Conservation (phyloP, 139 green algal species). For the Edaphochlamys debaryana region DNA sequence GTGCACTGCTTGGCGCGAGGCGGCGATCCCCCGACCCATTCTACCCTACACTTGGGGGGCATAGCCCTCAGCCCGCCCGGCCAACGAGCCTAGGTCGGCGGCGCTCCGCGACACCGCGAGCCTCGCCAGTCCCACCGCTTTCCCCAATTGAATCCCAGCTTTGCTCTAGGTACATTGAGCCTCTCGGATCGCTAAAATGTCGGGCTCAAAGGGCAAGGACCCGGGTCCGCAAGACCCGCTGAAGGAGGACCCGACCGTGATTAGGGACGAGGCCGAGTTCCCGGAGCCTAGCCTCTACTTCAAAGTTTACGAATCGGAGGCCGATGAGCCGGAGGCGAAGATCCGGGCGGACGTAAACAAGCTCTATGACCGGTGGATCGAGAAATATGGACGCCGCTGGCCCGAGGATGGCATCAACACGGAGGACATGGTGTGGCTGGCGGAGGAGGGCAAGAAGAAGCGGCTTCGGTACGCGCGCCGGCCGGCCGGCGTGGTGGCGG, state of each 20-base stretch:
- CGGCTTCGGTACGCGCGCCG: too few relatives aligned
- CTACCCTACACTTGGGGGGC: too few relatives aligned
- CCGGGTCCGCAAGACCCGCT: slow-evolving; percentile 11
- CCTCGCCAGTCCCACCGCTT: too few relatives aligned
- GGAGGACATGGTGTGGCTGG: slow-evolving; percentile 71
- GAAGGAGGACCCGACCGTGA: slow-evolving; percentile 24
- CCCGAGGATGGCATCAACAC: slow-evolving; percentile 71
- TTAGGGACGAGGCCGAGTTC: slow-evolving; percentile 40
- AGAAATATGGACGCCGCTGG: slow-evolving; percentile 68
- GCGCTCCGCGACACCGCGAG: too few relatives aligned
- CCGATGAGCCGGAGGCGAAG: slow-evolving; percentile 65
- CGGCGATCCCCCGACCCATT: too few relatives aligned
- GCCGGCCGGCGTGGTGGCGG: background rate
- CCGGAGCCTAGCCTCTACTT: slow-evolving; percentile 66
- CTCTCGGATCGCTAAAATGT: background rate
- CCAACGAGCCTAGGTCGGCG: background rate
- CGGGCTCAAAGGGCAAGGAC: slow-evolving; percentile 25
- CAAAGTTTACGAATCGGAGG: slow-evolving; percentile 65
- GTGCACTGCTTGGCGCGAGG: too few relatives aligned
- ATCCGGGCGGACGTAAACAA: slow-evolving; percentile 64
- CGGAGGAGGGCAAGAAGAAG: slow-evolving; percentile 59
- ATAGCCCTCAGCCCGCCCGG: too few relatives aligned
- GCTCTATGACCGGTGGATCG: slow-evolving; percentile 67
- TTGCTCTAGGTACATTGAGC: too few relatives aligned
- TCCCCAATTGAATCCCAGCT: too few relatives aligned